A percentile compares a stretch with the other conserved stretches of the same genome.
phyloP scores from a whole-genome alignment of 768 basidiomycete genomes.

The Dioszegia crocea region DNA sequence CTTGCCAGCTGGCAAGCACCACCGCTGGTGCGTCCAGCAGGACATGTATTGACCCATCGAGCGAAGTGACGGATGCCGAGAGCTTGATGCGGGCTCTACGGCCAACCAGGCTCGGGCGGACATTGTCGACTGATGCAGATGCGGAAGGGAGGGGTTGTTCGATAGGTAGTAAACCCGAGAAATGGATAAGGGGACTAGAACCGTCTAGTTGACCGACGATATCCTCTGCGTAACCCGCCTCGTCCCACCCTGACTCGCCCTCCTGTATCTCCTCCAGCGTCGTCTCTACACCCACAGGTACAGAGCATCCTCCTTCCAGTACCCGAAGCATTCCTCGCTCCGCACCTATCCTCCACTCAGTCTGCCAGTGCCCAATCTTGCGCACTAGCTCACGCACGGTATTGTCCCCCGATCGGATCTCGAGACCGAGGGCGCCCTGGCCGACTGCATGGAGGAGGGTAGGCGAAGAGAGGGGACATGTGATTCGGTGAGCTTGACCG shows the following conservation, averaged over 20 bases:
- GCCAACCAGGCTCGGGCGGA: slow-evolving; percentile 10
- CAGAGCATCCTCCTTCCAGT: slow-evolving; percentile 94
- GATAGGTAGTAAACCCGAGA: slow-evolving; percentile 20
- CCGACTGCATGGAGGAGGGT: slow-evolving; percentile 76
- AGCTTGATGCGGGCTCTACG: slow-evolving; percentile 56
- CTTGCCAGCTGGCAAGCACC: slow-evolving; percentile 55
- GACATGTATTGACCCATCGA: slow-evolving; percentile 70
- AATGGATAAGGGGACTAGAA: slow-evolving; percentile 35
- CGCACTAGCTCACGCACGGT: slow-evolving; percentile 63
- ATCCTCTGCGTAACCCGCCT: slow-evolving; percentile 14
- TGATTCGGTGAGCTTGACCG: slow-evolving; percentile 63
- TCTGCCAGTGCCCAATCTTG: slow-evolving; percentile 68
- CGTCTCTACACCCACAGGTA: slow-evolving; percentile 76
- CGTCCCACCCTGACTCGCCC: slow-evolving; percentile 22
- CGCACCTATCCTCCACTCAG: slow-evolving; percentile 70
- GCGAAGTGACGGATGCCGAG: slow-evolving; percentile 76
- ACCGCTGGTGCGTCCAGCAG: slow-evolving; percentile 59
- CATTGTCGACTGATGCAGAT: slow-evolving; percentile 1
- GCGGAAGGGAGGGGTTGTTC: slow-evolving; percentile 1
- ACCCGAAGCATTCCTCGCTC: slow-evolving; percentile 84
- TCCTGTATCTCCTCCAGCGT: slow-evolving; percentile 39
- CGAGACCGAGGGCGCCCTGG: slow-evolving; percentile 86
- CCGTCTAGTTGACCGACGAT: slow-evolving; percentile 5
- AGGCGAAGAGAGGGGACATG: slow-evolving; percentile 68
- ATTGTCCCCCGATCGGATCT: slow-evolving; percentile 64